These are phyloP conservation scores for Cordyceps militaris DNA, from an alignment of 2,329 filamentous ascomycete genomes.

Conservation along the genomic window DNA sequence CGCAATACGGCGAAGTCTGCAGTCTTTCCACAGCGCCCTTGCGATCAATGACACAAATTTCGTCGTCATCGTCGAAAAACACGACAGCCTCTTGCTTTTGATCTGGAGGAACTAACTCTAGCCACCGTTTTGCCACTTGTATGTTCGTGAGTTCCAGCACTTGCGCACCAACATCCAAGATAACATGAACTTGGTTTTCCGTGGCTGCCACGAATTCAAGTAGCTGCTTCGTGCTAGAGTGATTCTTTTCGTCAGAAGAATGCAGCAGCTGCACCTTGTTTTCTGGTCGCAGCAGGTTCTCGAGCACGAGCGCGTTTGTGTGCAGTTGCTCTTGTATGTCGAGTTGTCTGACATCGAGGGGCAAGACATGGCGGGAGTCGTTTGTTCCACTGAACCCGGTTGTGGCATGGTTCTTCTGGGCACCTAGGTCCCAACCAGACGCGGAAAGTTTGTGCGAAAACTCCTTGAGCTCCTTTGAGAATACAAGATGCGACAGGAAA, in stretches of 20 bases:
- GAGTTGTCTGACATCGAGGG: conserved; percentile 37
- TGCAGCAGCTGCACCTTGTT: conserved; percentile 33
- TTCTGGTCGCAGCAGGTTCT: conserved; percentile 47
- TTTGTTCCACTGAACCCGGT: conserved; percentile 68
- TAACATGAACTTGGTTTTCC: conserved; percentile 40
- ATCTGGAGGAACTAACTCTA: conserved; percentile 23
- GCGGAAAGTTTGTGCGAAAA: conserved; percentile 57
- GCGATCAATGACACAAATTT: conserved; percentile 46
- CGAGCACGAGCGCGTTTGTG: conserved; percentile 61
- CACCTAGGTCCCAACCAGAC: conserved; percentile 61
- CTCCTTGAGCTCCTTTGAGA: conserved; percentile 54
- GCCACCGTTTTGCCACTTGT: conserved; percentile 47
- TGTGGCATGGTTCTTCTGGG: conserved; percentile 38
- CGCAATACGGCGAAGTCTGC: conserved; percentile 50
- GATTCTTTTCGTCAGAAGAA: neutral
- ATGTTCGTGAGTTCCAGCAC: conserved; percentile 57
- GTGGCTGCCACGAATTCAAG: conserved; percentile 25
- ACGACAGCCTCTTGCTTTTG: conserved; percentile 32
- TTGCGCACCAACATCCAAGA: conserved; percentile 66
- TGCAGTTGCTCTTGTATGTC: conserved; percentile 40
- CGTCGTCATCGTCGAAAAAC: conserved; percentile 51
- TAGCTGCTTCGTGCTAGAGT: conserved; percentile 29
- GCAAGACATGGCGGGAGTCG: conserved; percentile 52
- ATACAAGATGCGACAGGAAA: conserved; percentile 52
- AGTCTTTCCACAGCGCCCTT: conserved; percentile 41